These are phyloP conservation scores for Chlamydomonas schloesseri DNA, from an alignment of 139 green algal species.

Conservation along the genomic window DNA sequence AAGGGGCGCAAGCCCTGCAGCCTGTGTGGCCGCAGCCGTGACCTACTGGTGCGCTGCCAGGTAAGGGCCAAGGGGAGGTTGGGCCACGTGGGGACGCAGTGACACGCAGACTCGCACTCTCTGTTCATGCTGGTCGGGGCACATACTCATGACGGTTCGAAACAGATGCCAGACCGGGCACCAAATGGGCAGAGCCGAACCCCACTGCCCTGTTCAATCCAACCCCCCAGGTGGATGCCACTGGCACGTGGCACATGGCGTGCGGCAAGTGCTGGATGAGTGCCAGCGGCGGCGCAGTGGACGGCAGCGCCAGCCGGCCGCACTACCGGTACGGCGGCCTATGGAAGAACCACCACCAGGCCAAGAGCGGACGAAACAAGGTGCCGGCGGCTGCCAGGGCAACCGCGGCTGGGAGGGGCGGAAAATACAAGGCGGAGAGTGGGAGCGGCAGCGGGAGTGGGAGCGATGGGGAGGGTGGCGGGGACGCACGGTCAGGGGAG, in stretches of 20 bases:
- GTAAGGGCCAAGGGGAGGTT: background rate
- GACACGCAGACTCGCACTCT: too few species aligned
- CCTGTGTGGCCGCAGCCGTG: background rate
- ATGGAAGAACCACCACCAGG: conserved; percentile 39
- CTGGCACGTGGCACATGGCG: conserved; percentile 31
- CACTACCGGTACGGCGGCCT: conserved; percentile 33
- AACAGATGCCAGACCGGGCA: background rate
- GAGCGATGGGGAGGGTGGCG: too few species aligned
- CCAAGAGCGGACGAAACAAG: background rate
- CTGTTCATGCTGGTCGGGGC: too few species aligned
- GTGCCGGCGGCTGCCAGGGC: background rate
- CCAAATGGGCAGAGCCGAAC: background rate
- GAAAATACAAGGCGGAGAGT: too few species aligned
- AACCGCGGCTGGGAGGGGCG: background rate
- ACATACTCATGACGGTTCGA: too few species aligned
- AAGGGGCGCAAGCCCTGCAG: conserved; percentile 35
- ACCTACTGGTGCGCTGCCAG: conserved; percentile 39
- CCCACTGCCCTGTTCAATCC: too few species aligned
- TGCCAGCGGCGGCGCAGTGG: conserved; percentile 18
- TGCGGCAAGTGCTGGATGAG: conserved; percentile 33
- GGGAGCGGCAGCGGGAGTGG: background rate
- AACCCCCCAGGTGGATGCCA: conserved; percentile 9
- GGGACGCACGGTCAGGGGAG: too few species aligned
- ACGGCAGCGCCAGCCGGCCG: background rate
- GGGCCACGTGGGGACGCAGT: too few species aligned